Base-by-base conservation (phyloP, 75 land plant species). In the Ceratopteris richardii region DNA sequence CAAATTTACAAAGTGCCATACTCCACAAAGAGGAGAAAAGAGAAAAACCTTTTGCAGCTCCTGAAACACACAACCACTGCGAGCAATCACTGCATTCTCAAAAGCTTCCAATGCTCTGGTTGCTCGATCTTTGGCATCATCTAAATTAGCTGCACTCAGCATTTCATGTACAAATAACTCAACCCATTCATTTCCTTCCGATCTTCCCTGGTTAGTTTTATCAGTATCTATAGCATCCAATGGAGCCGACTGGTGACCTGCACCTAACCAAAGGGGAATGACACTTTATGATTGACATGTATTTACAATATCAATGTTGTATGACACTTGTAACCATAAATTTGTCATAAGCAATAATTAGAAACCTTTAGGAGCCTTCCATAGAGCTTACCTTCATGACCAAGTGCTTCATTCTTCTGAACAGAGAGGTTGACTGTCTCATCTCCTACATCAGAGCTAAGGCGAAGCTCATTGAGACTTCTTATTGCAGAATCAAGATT, bases 161-260 rank as follows among this genome's bases (percentile, higher is more conserved):
- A 93, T 82, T 53, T 93, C 90, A 51, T 61, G 66, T 16, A 93
- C 98, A 70, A 93, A 75, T 5, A 85, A 66, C 22, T 93, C 98
- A 22, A 85, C 90, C 98, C 98, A 93, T 54, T 82, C 84, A n/a
- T 66, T 61, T 50, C 95, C 95, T 72, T 91, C 86, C 22, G 44
- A 18, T n/a, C 67, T 72, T 16, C 24, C 23, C 12, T 25, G 19
- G 42, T 60, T 60, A 7, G 62, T 31, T 59, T 17, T 43, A 28
- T 51, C 56, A 10, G 55, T 58, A 28, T 44, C 3, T 46, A 58
- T 25, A 18, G 31, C 17, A 52, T 57, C 67, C 52, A 31, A 53
- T 48, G 24, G 24, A 36, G 62, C 29, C 11, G 26, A 37, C 16
- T 10, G 40, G 51, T 29, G 53, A 64, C 27, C 53, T 28, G 3